phyloP scores from a whole-genome alignment of 164 flowering plant species.

The Tetrastigma voinierianum region DNA sequence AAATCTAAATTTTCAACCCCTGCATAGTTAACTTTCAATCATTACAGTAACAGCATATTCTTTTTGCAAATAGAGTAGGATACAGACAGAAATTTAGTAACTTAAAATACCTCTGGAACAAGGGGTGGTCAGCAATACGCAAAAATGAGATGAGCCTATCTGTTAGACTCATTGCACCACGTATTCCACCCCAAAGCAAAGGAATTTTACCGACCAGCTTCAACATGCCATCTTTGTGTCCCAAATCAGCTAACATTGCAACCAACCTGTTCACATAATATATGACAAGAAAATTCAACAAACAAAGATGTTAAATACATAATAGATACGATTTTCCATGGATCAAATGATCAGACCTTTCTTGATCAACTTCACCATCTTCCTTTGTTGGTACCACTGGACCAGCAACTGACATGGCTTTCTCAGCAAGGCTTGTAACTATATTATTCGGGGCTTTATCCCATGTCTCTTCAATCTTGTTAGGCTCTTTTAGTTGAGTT shows the following conservation, averaged over 20 bases:
- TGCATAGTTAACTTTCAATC: no score
- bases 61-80: no score
- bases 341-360: conserved; percentile 44
- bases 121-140: conserved; percentile 78
- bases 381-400: conserved; percentile 85
- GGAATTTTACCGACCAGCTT: conserved; percentile 82
- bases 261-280: conserved; percentile 59
- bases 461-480: conserved; percentile 32
- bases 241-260: conserved; percentile 78
- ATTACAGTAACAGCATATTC: no score
- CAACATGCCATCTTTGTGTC: conserved; percentile 81
- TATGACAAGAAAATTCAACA: background rate
- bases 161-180: conserved; percentile 97
- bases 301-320: no score
- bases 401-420: conserved; percentile 96
- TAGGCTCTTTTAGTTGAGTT: conserved; percentile 28
- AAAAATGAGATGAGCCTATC: conserved; percentile 79
- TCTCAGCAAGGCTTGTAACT: conserved; percentile 87
- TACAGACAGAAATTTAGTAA: no score
- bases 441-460: conserved; percentile 44
- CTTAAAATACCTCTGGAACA: conserved; percentile 62
- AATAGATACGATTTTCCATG: background rate
- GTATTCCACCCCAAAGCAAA: conserved; percentile 95
- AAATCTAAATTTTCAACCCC: no score
- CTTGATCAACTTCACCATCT: conserved; percentile 89